Percentiles rank a stretch among this genome's conserved stretches.
Evolutionary conservation across 2,329 filamentous ascomycete genomes (phyloP).

Genomic region (Aplosporella prunicola): DNA sequence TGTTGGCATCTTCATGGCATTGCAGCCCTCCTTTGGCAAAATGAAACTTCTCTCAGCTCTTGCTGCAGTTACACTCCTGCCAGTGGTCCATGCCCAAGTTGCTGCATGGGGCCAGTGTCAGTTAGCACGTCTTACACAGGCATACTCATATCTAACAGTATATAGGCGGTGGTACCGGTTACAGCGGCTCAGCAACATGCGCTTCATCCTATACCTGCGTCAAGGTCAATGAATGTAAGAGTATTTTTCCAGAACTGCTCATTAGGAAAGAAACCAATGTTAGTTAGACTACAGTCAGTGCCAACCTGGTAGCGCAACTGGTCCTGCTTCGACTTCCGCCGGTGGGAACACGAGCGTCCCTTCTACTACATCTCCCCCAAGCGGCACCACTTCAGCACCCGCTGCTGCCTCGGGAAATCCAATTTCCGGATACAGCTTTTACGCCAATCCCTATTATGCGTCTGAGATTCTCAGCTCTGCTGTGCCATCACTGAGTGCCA

Average conservation of each 20-base stretch:
- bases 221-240: conserved; percentile 15
- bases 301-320: conserved; percentile 14
- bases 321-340: conserved; percentile 14
- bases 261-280: background rate
- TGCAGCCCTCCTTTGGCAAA: conserved; percentile 1
- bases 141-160: background rate
- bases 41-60: conserved; percentile 5
- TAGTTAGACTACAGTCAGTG: conserved; percentile 19
- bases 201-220: conserved; percentile 14
- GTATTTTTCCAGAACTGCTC: background rate
- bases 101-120: conserved; percentile 9
- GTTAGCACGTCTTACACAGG: background rate
- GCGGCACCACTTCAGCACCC: conserved; percentile 9
- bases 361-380: conserved; percentile 10
- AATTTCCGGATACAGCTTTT: conserved; percentile 41
- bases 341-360: conserved; percentile 14
- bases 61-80: conserved; percentile 5
- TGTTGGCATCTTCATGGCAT: too few species aligned
- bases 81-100: conserved; percentile 4
- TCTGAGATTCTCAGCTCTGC: conserved; percentile 46
- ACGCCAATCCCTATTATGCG: conserved; percentile 45
- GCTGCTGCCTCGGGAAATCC: conserved; percentile 30
- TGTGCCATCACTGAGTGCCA: conserved; percentile 49
- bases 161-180: conserved; percentile 6
- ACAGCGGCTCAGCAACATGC: conserved; percentile 11